Base-by-base conservation (phyloP, 495 filamentous ascomycete genomes). In the Annulohypoxylon moriforme region DNA sequence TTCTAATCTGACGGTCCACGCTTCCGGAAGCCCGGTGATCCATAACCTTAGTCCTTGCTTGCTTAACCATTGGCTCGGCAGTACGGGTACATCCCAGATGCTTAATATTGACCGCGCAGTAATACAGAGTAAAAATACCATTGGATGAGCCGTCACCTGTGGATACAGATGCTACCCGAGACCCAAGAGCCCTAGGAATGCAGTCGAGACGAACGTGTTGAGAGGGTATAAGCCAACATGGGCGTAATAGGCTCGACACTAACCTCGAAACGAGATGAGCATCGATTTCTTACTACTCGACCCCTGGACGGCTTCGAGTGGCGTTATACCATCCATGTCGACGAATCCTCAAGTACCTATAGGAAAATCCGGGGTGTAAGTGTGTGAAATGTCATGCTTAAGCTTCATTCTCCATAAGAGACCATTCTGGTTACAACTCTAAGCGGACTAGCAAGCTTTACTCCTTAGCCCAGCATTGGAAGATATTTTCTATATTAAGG, bases 1-100 rank as follows among this genome's bases (percentile, higher is more conserved):
- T 50, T 20, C 25, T 33, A 59, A 64, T 64, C 64, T 64, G 36
- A 61, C 64, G 70, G 70, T 63, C 56, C 46, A 67, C 36, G 53
- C 29, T 59, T 64, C 69, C 69, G 69, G 64, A 53, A 60, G 25
- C 59, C 69, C 69, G 64, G 53, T 60, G 34, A 59, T 53, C 58
- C 55, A 46, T 62, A 24, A 27, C 34, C 50, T 9, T 47, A 29
- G 25, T 18, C n/a, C 38, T 33, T 27, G 47, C 38, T 33, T 27
- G 47, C 56, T 16, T 40, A 57, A 4, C 27, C 29, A 72, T 63
- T 72, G 69, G 63, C 33, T 53, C 63, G 52, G 50, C 9, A 59
- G 11, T 52, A 31, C 49, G 57, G 68, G 33, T 67, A 52, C 61
- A 56, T 60, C 68, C 38, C 33, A 33, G 57, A 49, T 47, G 60